Conservation (phyloP, 495 filamentous ascomycete species). For the Penicillium paradoxum region DNA sequence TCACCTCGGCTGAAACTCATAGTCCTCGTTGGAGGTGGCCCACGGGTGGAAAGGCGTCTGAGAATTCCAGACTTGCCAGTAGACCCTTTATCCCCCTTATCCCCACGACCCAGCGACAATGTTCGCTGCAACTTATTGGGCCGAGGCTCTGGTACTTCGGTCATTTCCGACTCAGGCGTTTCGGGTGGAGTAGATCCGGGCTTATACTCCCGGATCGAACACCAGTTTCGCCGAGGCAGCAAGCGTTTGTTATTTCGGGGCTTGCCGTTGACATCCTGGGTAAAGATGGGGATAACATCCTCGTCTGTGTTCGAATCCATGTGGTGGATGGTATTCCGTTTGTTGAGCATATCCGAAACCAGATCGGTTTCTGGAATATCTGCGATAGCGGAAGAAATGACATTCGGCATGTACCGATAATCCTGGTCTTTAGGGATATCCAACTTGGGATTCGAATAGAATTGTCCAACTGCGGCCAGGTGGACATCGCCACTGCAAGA, state of each 20-base stretch:
- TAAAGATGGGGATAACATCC: slow-evolving; percentile 91
- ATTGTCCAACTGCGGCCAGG: slow-evolving; percentile 85
- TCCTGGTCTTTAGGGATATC: slow-evolving; percentile 76
- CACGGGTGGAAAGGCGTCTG: slow-evolving; percentile 47
- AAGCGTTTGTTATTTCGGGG: slow-evolving; percentile 84
- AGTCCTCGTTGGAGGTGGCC: slow-evolving; percentile 33
- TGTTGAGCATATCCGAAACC: slow-evolving; percentile 88
- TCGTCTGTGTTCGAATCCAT: slow-evolving; percentile 72
- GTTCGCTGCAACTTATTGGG: slow-evolving; percentile 53
- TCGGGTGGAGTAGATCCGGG: slow-evolving; percentile 68
- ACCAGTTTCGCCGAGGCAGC: slow-evolving; percentile 91
- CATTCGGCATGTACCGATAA: slow-evolving; percentile 86
- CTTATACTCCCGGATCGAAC: slow-evolving; percentile 76
- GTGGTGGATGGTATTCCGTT: slow-evolving; percentile 89
- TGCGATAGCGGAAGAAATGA: slow-evolving; percentile 88
- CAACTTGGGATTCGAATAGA: slow-evolving; percentile 83
- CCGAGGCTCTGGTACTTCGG: slow-evolving; percentile 34
- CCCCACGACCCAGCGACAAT: slow-evolving; percentile 57
- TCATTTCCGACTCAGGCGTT: slow-evolving; percentile 42
- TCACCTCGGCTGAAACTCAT: slow-evolving; percentile 37
- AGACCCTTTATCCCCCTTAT: slow-evolving; percentile 41
- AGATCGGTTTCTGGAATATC: slow-evolving; percentile 87
- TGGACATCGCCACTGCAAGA: slow-evolving; percentile 77
- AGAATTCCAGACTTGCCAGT: slow-evolving; percentile 38
- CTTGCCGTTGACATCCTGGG: slow-evolving; percentile 81